These are phyloP conservation scores for Microcos paniculata DNA, from an alignment of 345 rosid species.

Conservation along the genomic window DNA sequence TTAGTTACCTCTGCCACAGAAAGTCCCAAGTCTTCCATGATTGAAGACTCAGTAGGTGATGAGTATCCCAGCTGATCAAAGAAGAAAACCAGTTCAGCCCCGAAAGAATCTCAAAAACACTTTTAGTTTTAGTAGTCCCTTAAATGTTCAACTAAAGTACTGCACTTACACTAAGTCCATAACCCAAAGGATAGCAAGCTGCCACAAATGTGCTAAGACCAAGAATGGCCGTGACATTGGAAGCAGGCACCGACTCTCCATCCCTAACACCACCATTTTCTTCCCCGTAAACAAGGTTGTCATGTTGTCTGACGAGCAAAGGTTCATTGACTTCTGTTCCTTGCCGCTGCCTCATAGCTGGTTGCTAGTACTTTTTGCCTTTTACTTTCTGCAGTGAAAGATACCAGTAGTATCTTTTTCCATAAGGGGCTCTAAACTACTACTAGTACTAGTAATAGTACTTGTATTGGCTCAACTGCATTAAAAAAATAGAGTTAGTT, in stretches of 20 bases:
- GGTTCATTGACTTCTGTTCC: not conserved
- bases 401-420: too few relatives aligned
- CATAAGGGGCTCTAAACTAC: too few relatives aligned
- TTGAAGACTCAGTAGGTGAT: slow-evolving; percentile 61
- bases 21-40: slow-evolving; percentile 60
- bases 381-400: too few relatives aligned
- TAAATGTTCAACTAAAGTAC: not conserved
- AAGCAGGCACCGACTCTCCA: not conserved
- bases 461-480: too few relatives aligned
- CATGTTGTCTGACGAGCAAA: not conserved
- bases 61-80: slow-evolving; percentile 58
- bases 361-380: not conserved
- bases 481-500: too few relatives aligned
- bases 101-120: not conserved
- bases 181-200: not conserved
- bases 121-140: not conserved
- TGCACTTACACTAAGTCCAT: slow-evolving; percentile 1
- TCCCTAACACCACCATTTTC: not conserved
- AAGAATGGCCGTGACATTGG: not conserved
- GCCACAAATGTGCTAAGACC: slow-evolving; percentile 5
- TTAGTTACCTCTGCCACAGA: slow-evolving; percentile 46
- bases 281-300: not conserved
- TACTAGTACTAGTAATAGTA: too few relatives aligned
- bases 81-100: not conserved
- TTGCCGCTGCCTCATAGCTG: not conserved